These are phyloP conservation scores for Holtermannia corniformis DNA, from an alignment of 768 basidiomycete genomes.

Conservation along the genomic window DNA sequence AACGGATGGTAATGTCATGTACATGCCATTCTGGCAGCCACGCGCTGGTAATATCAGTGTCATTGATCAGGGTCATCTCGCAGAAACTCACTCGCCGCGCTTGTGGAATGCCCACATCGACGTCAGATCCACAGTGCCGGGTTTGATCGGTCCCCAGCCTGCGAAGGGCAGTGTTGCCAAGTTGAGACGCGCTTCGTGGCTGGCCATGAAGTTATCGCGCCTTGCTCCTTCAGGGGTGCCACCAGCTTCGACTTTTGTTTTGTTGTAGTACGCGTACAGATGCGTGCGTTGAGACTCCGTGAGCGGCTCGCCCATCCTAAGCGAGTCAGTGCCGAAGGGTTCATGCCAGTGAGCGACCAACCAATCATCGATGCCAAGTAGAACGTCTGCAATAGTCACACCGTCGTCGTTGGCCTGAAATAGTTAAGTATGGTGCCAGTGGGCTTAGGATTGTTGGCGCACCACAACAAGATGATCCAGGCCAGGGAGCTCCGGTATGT, in stretches of 20 bases:
- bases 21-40: neutral
- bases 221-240: no score
- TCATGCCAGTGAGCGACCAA: neutral
- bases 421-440: neutral
- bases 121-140: neutral
- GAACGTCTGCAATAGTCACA: neutral
- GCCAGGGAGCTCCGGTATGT: neutral
- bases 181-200: neutral
- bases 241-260: neutral
- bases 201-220: neutral
- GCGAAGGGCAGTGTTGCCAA: neutral
- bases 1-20: neutral
- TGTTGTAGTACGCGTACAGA: neutral
- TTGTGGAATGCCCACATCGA: neutral
- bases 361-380: neutral
- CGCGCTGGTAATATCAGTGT: neutral
- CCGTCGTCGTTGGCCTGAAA: neutral
- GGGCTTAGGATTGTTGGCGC: no score
- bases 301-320: neutral
- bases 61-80: neutral
- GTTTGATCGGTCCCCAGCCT: neutral
- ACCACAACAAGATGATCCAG: neutral
- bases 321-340: neutral
- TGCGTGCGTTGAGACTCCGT: neutral
- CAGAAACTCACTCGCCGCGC: neutral